Evolutionary conservation across 2,329 filamentous ascomycete genomes (phyloP).

Genomic region (Ciborinia camelliae): DNA sequence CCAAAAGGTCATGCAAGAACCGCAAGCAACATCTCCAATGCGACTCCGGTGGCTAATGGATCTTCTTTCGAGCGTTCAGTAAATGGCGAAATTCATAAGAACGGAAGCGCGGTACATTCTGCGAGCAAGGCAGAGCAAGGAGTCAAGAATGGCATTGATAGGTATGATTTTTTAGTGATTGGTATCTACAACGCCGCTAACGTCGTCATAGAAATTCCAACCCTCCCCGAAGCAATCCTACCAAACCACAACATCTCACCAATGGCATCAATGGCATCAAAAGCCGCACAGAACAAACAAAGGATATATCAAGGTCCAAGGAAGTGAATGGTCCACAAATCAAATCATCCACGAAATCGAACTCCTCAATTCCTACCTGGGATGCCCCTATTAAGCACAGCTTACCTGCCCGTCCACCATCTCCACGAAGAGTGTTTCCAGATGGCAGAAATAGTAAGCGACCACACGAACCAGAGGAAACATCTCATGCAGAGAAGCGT

Average conservation of each 20-base stretch:
- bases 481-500: slow-evolving; percentile 33
- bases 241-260: slow-evolving; percentile 51
- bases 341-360: slow-evolving; percentile 11
- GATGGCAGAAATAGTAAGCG: slow-evolving; percentile 31
- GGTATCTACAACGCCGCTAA: background rate
- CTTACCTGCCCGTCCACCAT: slow-evolving; percentile 33
- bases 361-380: slow-evolving; percentile 16
- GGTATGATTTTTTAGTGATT: slow-evolving; percentile 6
- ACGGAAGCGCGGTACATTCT: slow-evolving; percentile 22
- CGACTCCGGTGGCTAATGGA: slow-evolving; percentile 29
- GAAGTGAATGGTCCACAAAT: slow-evolving; percentile 4
- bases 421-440: slow-evolving; percentile 24
- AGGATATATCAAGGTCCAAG: slow-evolving; percentile 4
- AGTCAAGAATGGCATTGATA: slow-evolving; percentile 17
- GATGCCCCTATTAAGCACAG: slow-evolving; percentile 27
- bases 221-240: slow-evolving; percentile 38
- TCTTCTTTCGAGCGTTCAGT: slow-evolving; percentile 27
- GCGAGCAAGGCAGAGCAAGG: slow-evolving; percentile 15
- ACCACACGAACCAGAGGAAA: slow-evolving; percentile 29
- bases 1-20: slow-evolving; percentile 26
- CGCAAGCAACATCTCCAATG: slow-evolving; percentile 24
- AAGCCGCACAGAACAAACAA: background rate
- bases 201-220: slow-evolving; percentile 4
- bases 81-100: slow-evolving; percentile 25
- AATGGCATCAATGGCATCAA: slow-evolving; percentile 27